phyloP scores from a whole-genome alignment of 768 basidiomycete genomes.

The Lentinula aciculospora region DNA sequence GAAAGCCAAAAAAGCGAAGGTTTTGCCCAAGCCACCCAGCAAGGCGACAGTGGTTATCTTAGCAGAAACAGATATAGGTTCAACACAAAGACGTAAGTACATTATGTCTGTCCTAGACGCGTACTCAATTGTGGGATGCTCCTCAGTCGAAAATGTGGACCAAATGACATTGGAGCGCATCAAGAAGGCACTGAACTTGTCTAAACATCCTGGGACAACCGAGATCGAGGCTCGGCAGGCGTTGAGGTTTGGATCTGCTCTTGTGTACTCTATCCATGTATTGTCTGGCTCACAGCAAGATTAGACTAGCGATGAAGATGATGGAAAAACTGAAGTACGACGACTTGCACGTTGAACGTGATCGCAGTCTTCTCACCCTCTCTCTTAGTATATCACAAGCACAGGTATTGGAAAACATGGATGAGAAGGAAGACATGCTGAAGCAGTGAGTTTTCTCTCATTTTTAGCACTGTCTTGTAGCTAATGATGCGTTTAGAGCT shows the following conservation, averaged over 20 bases:
- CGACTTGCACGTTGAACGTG: not conserved
- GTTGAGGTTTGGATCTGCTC: not conserved
- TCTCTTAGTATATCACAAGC: constrained; percentile 20
- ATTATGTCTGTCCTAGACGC: no score
- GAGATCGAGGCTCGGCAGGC: not conserved
- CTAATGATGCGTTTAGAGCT: not conserved
- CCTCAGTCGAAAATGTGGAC: not conserved
- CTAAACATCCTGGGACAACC: not conserved
- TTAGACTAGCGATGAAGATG: not conserved
- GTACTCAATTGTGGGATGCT: not conserved
- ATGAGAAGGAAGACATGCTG: constrained; percentile 18
- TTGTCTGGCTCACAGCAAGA: not conserved
- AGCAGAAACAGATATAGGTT: not conserved
- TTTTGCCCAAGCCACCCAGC: not conserved
- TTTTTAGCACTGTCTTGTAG: no score
- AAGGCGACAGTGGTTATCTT: not conserved
- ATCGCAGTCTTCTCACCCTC: not conserved
- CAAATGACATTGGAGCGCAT: not conserved
- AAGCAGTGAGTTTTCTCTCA: constrained; percentile 18
- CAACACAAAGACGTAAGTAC: no score
- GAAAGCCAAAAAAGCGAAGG: no score
- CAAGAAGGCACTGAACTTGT: not conserved
- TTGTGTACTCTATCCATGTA: not conserved
- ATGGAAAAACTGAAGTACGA: not conserved
- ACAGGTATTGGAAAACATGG: constrained; percentile 17